These are phyloP conservation scores for Astrephomene gubernaculifera DNA, from an alignment of 139 green algal species.

Conservation along the genomic window DNA sequence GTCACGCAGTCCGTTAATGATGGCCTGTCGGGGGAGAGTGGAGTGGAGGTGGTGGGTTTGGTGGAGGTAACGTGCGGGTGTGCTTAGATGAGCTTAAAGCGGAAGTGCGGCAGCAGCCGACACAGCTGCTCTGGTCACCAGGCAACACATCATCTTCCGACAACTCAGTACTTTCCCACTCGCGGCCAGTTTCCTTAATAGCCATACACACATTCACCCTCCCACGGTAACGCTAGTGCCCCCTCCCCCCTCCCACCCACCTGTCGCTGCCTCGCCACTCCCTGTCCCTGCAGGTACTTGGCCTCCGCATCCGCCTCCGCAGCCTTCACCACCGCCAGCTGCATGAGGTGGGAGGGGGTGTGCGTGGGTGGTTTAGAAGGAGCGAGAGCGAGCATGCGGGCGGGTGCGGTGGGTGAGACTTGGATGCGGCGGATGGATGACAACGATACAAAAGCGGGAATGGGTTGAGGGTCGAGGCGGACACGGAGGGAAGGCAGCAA, in stretches of 20 bases:
- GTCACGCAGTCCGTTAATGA: slow-evolving; percentile 93
- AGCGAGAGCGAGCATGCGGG: not conserved
- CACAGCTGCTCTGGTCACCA: no score
- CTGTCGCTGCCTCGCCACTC: slow-evolving; percentile 80
- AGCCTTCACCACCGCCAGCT: slow-evolving; percentile 89
- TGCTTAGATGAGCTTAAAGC: no score
- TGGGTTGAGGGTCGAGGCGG: no score
- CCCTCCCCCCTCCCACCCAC: no score
- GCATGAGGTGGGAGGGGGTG: slow-evolving; percentile 51
- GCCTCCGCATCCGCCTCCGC: slow-evolving; percentile 95
- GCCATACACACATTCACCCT: no score
- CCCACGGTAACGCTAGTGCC: no score
- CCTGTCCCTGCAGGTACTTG: slow-evolving; percentile 90
- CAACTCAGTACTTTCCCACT: no score
- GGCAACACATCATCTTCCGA: no score
- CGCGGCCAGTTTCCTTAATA: no score
- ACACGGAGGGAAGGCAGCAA: not conserved
- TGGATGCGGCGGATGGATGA: not conserved
- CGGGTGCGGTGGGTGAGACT: not conserved
- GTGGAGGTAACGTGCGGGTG: no score
- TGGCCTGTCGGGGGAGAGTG: slow-evolving; percentile 65
- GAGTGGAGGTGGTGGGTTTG: slow-evolving; percentile 46
- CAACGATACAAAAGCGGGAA: no score
- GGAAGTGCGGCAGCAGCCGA: no score
- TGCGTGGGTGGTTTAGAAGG: not conserved